Evolutionary conservation across 2,329 filamentous ascomycete genomes (phyloP), one percentile per base, ranked within the genome.

Genomic region (Huntiella moniliformis): DNA sequence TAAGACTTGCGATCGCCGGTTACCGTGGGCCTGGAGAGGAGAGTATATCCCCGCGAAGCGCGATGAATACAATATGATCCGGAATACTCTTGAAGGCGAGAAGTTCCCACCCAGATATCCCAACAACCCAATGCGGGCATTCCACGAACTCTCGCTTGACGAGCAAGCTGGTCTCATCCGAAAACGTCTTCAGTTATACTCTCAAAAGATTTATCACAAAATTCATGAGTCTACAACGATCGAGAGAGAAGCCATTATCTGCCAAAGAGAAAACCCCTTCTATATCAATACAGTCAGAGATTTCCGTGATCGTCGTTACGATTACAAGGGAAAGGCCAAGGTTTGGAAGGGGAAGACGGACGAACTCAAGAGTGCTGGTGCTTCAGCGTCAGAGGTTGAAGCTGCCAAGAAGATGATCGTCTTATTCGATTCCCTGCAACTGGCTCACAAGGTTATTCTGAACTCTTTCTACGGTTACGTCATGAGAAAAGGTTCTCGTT

Each of bases 381-480:
- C 88, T 1, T 58, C 79, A 1, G 63, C 73, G 6, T 61, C 64
- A 1, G 91, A 98, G 54, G 71, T 98, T 12, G 92, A 98, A 10
- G 81, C 85, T 48, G 91, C 86, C 4, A 96, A 95, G 66, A 98
- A 98, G 68, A 98, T 98, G 92, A 91, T 95, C 47, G 71, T 96
- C 41, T 65, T 98, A 4, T 98, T 84, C 59, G 91, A 98, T 59
- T 98, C 91, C 0, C 68, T 98, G 48, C 92, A 98, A 60, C 68
- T 98, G 55, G 91, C 91, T 0, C 91, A 98, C 67, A 98, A 98
- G 61, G 91, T 98, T 65, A 98, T 98, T 70, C 61, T 98, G 46
- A 98, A 98, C 67, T 94, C 86, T 47, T 98, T 98, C 67, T 98
- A 98, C 55, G 91, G 91, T 52, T 98, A 98, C 58, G 91, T 96